phyloP scores from a whole-genome alignment of 768 basidiomycete genomes.

The Pleurotus salmoneostramineus region DNA sequence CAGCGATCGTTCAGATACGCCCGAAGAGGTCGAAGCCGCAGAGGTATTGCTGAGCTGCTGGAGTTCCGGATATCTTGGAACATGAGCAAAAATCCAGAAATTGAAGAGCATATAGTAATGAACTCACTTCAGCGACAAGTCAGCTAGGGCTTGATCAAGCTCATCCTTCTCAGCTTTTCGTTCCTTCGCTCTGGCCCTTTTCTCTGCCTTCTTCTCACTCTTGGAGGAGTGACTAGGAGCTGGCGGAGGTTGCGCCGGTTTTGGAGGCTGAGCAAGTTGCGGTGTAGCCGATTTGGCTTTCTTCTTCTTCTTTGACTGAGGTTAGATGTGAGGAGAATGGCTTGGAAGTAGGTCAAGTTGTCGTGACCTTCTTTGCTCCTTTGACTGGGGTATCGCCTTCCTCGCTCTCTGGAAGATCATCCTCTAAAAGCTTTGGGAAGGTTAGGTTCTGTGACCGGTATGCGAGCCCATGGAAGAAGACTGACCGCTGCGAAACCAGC shows the following conservation, averaged over 20 bases:
- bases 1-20: slow-evolving; percentile 27
- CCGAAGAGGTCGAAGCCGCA: slow-evolving; percentile 11
- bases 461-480: slow-evolving; percentile 1
- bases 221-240: slow-evolving; percentile 15
- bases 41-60: slow-evolving; percentile 31
- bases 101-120: background rate
- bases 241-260: slow-evolving; percentile 10
- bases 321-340: background rate
- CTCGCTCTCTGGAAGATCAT: slow-evolving; percentile 19
- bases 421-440: slow-evolving; percentile 22
- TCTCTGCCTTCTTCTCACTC: slow-evolving; percentile 55
- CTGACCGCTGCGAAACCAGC: slow-evolving; percentile 45
- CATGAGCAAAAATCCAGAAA: background rate
- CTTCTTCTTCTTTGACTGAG: slow-evolving; percentile 35
- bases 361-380: slow-evolving; percentile 9
- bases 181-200: slow-evolving; percentile 63
- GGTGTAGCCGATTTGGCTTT: slow-evolving; percentile 8
- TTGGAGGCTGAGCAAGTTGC: too few species aligned
- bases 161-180: slow-evolving; percentile 72
- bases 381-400: slow-evolving; percentile 22
- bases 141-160: slow-evolving; percentile 78
- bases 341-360: background rate
- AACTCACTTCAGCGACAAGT: slow-evolving; percentile 73
- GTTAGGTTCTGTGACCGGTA: slow-evolving; percentile 33
- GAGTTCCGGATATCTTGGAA: slow-evolving; percentile 47